Evolutionary conservation across 306 rosid species (phyloP), one percentile per base, ranked within the genome.

Genomic region (Hippophae gyantsensis): DNA sequence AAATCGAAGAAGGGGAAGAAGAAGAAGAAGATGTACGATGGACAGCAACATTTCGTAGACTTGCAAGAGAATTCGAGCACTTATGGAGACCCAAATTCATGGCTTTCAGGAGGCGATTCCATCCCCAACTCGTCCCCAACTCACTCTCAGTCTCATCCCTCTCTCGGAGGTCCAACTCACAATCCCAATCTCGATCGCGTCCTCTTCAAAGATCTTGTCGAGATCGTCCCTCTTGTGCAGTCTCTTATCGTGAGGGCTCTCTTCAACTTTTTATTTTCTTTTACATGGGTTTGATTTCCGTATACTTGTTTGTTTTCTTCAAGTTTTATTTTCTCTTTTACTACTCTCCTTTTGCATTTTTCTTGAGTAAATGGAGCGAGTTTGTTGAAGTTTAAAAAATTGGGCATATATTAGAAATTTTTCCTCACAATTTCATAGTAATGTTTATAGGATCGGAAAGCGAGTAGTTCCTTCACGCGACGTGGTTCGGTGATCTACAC

Each of bases 401-500:
- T 56, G 47, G n/a, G 45, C 50, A 52, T 72, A 42, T 44, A 27
- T 70, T 52, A 32, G 38, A 32, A 32, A 4, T 32, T n/a, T 41
- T 57, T 14, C 32, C 63, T 57, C 27, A 44, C 58, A 45, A 62
- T 43, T 51, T 70, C 8, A 43, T 9, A 45, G 23, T 44, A 45
- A 58, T 40, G 3, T 66, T 42, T 78, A 42, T 76, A 93, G 99
- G 99, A 93, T 76, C 83, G 86, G 61, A 88, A 93, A 62, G 75
- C 86, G 18, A 86, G 68, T 74, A 79, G 89, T 71, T 86, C 97
- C 7, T 93, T 93, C 67, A 77, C 95, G 62, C 94, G 87, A 65
- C 89, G 94, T 49, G 94, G 90, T 64, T 84, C 99, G 26, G 67
- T 93, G 76, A 72, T 85, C 65, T 88, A 88, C 79, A 93, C 99